Evolutionary conservation across 23 red algal species (phyloP), one percentile per base, ranked within the genome.

Genomic region (Gracilaria vermiculophylla): DNA sequence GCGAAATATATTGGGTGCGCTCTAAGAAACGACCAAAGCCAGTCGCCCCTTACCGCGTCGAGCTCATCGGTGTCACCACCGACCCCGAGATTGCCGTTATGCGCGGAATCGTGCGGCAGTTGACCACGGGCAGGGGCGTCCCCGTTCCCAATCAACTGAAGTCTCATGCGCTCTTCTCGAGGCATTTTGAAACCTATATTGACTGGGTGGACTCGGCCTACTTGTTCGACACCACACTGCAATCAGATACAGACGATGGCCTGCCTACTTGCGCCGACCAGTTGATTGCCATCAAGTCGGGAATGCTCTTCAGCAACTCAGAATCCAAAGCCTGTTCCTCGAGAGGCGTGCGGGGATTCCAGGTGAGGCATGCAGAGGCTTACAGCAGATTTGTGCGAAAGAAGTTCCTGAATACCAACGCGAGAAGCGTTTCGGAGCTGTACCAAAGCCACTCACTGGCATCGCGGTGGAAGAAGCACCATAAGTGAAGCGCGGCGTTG

Each of bases 121-220:
- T 93, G 53, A 93, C 79, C 27, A 70, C 76, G 48, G 90, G 90
- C 0, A 62, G 90, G 13, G 80, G 70, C 29, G 90, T 93, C 21
- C 71, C 90, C n/a, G 69, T 93, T 27, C 50, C 71, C n/a, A 60
- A 67, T 53, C 90, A 93, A 57, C 62, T 93, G 66, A 51, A 83
- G 5, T 85, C 80, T 16, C 90, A 93, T 44, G 71, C 80, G 32
- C 90, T 85, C 16, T 93, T 93, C 60, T 93, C 90, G 4, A 50
- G 51, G 47, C 78, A 93, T 31, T 93, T 93, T 93, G 90, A 93
- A 49, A 52, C 37, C 14, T 93, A 93, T 55, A 55, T 85, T 47
- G 72, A 77, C 53, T 60, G 84, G 69, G 53, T 93, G 10, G 90
- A 93, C 50, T 80, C 78, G 1, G 69, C 69, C 14, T 93, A 93